Evolutionary conservation across 768 basidiomycete genomes (phyloP).

Genomic region (Phallus indusiatus): DNA sequence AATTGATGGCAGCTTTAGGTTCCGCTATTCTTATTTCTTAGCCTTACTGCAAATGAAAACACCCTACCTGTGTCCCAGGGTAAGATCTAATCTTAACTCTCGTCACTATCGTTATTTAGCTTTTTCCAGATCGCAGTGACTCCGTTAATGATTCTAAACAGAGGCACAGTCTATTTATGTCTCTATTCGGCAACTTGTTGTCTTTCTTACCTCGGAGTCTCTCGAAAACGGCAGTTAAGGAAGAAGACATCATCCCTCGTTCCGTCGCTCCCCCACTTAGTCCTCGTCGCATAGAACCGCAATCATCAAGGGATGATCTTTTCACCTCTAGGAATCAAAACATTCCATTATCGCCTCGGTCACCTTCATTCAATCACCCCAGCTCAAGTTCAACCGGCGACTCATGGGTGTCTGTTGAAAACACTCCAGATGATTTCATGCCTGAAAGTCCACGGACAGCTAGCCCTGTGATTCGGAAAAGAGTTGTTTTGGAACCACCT

Average conservation of each 20-base stretch:
- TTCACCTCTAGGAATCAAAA: no score
- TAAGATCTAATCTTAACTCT: slow-evolving; percentile 39
- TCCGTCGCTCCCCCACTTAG: no score
- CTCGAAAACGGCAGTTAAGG: no score
- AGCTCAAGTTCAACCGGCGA: neutral
- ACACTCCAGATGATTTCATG: neutral
- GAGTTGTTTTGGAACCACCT: neutral
- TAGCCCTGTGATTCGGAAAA: neutral
- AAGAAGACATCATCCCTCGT: no score
- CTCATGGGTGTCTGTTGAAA: neutral
- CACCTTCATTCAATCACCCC: neutral
- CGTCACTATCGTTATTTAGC: no score
- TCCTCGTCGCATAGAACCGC: no score
- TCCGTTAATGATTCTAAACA: neutral
- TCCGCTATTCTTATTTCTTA: slow-evolving; percentile 91
- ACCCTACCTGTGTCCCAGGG: slow-evolving; percentile 71
- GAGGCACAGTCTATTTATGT: neutral
- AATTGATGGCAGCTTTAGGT: slow-evolving; percentile 40
- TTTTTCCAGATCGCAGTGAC: slow-evolving; percentile 16
- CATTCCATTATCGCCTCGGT: neutral
- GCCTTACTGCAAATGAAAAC: slow-evolving; percentile 94
- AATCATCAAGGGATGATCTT: no score
- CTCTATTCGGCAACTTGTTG: no score
- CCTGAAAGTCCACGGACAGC: slow-evolving; percentile 6
- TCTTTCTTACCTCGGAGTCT: no score